These are phyloP conservation scores for Coemansia sp. DNA, from an alignment of 192 early-diverging fungal genomes.

Conservation along the genomic window DNA sequence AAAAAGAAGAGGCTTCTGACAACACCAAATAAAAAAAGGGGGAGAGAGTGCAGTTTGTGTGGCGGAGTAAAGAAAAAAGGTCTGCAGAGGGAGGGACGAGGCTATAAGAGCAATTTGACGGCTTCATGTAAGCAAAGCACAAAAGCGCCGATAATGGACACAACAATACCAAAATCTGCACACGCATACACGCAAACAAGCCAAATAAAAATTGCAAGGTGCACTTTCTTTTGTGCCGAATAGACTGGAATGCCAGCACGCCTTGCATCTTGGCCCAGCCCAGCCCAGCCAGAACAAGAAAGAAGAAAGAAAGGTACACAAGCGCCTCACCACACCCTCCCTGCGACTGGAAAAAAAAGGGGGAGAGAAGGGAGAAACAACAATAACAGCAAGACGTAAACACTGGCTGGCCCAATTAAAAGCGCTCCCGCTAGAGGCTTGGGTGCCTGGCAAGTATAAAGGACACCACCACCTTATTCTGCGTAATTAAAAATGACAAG, in stretches of 20 bases:
- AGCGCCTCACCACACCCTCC: too few relatives aligned
- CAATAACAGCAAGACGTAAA: neutral
- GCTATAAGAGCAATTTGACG: neutral
- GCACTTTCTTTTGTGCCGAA: neutral
- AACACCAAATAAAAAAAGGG: neutral
- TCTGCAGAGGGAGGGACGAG: slow-evolving; percentile 5
- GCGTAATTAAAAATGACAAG: neutral
- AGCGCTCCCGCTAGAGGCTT: neutral
- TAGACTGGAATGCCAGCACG: neutral
- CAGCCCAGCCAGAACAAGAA: too few relatives aligned
- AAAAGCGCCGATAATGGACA: neutral
- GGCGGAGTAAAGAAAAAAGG: neutral
- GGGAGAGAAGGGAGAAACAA: neutral
- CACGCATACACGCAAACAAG: neutral
- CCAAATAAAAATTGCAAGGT: neutral
- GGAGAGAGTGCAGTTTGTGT: neutral
- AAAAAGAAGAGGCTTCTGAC: neutral
- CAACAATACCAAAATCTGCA: neutral
- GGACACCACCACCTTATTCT: too few relatives aligned
- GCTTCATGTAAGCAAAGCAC: slow-evolving; percentile 5
- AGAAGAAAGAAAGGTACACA: too few relatives aligned
- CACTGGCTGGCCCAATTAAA: neutral
- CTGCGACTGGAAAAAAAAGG: too few relatives aligned
- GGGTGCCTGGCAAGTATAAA: slow-evolving; percentile 1
- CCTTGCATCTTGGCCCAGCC: neutral